Evolutionary conservation across 2,329 filamentous ascomycete species (phyloP).

Genomic region (Proliferodiscus dingleyae): DNA sequence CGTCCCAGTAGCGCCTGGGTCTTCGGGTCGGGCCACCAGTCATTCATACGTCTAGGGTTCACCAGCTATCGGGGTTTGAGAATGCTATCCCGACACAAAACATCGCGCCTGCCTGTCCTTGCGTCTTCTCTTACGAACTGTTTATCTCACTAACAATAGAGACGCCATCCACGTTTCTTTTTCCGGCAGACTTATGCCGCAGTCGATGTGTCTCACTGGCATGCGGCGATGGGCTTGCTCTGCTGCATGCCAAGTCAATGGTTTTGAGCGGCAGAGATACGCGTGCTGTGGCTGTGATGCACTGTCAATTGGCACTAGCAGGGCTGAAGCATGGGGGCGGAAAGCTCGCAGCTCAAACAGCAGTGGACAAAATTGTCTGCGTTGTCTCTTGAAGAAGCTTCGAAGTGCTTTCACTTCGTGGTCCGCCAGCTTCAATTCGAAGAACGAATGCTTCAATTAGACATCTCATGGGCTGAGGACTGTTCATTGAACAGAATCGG

Average conservation of each 20-base stretch:
- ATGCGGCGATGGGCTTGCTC: not conserved
- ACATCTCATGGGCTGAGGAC: not conserved
- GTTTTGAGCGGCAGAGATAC: not conserved
- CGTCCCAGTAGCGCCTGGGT: too few relatives aligned
- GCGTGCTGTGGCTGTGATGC: not conserved
- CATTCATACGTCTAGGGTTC: too few relatives aligned
- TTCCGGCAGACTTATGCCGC: not conserved
- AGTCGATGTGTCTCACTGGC: not conserved
- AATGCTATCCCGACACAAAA: too few relatives aligned
- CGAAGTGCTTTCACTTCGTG: not conserved
- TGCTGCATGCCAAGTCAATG: not conserved
- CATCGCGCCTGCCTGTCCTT: too few relatives aligned
- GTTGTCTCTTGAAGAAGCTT: not conserved
- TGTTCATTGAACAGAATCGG: not conserved
- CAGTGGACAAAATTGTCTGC: not conserved
- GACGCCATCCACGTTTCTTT: not conserved
- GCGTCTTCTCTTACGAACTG: too few relatives aligned
- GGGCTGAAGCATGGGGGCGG: slow-evolving; percentile 1
- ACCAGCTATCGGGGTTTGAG: too few relatives aligned
- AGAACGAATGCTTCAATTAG: not conserved
- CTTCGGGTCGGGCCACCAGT: too few relatives aligned
- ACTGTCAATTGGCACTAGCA: not conserved
- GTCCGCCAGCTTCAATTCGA: not conserved
- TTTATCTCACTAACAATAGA: too few relatives aligned
- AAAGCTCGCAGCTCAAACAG: not conserved